Evolutionary conservation across 371 early-diverging fungal genomes (phyloP).

Genomic region (Mucor saturninus): DNA sequence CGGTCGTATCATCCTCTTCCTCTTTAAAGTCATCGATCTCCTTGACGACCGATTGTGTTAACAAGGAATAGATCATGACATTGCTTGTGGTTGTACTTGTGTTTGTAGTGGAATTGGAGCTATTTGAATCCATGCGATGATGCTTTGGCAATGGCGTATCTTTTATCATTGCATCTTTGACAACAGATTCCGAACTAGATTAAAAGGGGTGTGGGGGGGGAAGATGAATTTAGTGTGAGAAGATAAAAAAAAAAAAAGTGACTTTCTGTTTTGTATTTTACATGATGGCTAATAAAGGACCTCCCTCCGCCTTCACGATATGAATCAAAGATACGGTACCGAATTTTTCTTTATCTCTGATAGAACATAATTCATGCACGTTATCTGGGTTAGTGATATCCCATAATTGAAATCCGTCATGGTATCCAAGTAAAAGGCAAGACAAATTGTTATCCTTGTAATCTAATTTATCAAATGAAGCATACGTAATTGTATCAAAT

Average conservation of each 20-base stretch:
- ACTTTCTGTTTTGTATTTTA: conserved; percentile 22
- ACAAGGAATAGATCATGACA: conserved; percentile 48
- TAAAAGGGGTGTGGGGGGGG: not conserved
- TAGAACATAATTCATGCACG: conserved; percentile 72
- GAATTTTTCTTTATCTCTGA: conserved; percentile 55
- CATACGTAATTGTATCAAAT: conserved; percentile 37
- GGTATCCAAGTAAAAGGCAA: conserved; percentile 76
- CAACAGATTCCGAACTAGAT: conserved; percentile 11
- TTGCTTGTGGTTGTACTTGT: conserved; percentile 1
- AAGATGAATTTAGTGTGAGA: not conserved
- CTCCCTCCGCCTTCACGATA: conserved; percentile 26
- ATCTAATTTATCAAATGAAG: conserved; percentile 39
- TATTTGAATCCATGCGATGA: conserved; percentile 2
- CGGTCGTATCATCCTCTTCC: conserved; percentile 41
- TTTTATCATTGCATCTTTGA: not conserved
- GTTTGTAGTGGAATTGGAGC: not conserved
- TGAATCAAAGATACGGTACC: conserved; percentile 59
- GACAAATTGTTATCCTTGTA: conserved; percentile 13
- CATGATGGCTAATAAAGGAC: conserved; percentile 57
- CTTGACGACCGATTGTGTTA: conserved; percentile 43
- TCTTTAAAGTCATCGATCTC: conserved; percentile 39
- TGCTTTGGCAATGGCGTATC: not conserved
- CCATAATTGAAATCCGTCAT: conserved; percentile 86
- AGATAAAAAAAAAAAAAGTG: conserved; percentile 6
- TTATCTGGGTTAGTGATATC: conserved; percentile 71